Base-by-base conservation (phyloP, 441 rosid species). In the Pelargonium fulgidum region DNA sequence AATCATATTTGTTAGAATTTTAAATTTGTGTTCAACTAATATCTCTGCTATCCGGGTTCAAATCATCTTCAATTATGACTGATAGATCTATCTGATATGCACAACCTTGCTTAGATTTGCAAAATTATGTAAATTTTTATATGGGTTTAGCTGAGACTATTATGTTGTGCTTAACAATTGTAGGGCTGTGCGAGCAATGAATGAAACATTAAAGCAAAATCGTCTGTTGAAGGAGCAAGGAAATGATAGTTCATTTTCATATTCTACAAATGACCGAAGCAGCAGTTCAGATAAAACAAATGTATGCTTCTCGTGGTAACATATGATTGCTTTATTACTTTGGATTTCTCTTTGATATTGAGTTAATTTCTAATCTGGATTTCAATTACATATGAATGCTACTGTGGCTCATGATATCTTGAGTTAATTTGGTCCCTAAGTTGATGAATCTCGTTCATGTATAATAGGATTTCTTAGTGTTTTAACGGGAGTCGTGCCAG, bases 111-210 rank as follows among this genome's bases (percentile, higher is more conserved):
- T 48, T 48, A 2, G 11, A 5, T 17, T 17, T 56, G 62, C 19
- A 56, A 16, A 4, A 6, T 17, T 17, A 56, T 56, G 8, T 56
- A 16, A 17, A 9, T 16, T 7, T 19, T 16, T 20, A 7, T 8
- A 16, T 69, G 52, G 66, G 8, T 58, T 47, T 66, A 7, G 48
- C 56, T 54, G 44, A 29, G 10, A 6, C 26, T 6, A 24, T 41
- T 72, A 42, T 12, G 14, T 59, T 29, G 17, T 59, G 45, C 41
- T 72, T 29, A 72, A 73, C 56, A 73, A 41, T 81, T 77, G 71
- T 91, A 96, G 98, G 96, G 97, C 97, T 77, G 98, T 93, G 59
- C 88, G 97, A 72, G 97, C 96, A 56, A 96, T 96, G 98, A 93
- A 83, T 81, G 99, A 96, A 87, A 81, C 91, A 13, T 70, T 93